phyloP scores from a whole-genome alignment of 768 basidiomycete genomes.

The Leccinellum albellum region DNA sequence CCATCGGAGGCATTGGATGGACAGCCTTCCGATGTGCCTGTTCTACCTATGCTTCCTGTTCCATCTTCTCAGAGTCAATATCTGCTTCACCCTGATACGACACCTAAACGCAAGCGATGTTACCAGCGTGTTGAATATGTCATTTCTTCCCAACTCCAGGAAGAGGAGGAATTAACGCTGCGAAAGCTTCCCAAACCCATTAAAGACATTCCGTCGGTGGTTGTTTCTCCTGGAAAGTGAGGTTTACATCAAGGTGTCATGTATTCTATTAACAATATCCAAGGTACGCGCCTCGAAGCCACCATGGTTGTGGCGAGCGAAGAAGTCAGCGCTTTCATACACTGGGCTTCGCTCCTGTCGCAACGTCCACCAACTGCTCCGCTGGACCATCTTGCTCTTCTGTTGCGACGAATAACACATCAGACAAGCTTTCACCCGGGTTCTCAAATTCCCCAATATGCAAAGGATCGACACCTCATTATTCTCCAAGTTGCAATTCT shows the following conservation, averaged over 20 bases:
- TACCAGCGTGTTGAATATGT: constrained; percentile 17
- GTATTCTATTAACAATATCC: constrained; percentile 9
- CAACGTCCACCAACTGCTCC: constrained; percentile 1
- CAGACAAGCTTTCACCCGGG: not conserved
- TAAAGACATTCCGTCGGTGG: not conserved
- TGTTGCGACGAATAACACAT: constrained; percentile 1
- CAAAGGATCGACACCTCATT: not conserved
- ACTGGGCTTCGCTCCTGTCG: constrained; percentile 2
- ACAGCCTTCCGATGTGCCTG: not conserved
- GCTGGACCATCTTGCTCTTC: not conserved
- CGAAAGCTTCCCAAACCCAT: constrained; percentile 1
- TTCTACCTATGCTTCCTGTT: constrained; percentile 14
- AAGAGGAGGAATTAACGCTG: constrained; percentile 27
- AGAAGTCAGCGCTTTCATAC: not conserved
- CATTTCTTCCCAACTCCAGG: constrained; percentile 32
- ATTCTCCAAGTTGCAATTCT: constrained; percentile 3
- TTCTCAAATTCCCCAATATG: not conserved
- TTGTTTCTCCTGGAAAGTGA: constrained; percentile 13
- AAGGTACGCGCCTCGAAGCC: not conserved
- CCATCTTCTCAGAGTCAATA: constrained; percentile 34
- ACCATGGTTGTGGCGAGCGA: not conserved
- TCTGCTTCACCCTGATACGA: constrained; percentile 28
- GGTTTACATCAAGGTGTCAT: not conserved
- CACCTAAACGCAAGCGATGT: constrained; percentile 36
- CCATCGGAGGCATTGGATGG: not conserved